Base-by-base conservation (phyloP, 768 basidiomycete genomes). In the Dioszegia aurantiaca region DNA sequence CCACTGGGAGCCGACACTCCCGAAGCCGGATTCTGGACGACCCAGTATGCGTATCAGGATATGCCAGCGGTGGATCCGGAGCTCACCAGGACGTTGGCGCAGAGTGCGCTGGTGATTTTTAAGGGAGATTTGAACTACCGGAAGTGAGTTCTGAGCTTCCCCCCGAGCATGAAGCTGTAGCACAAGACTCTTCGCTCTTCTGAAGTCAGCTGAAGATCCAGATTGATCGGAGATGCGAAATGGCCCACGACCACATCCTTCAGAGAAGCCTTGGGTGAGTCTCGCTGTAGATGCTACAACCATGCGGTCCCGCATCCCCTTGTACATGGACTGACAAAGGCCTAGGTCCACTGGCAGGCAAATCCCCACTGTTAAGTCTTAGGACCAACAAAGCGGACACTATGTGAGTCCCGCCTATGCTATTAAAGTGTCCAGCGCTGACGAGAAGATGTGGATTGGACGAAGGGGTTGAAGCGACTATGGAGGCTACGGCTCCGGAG, bases 381-480 rank as follows among this genome's bases (percentile, higher is more conserved):
- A 83, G 94, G 17, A 98, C 94, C 0, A 90, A 87, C 80, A 99
- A 99, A 76, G 94, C 94, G 0, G 92, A 97, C 70, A 91, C 95
- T 1, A 87, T 86, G 72, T 76, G 52, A 56, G 74, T 68, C 12
- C n/a, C 23, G 11, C 19, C 8, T 36, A 23, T 17, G 14, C 19
- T 26, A 48, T 16, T 56, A 14, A 30, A 24, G 44, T 16, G n/a
- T n/a, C n/a, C n/a, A n/a, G 12, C 19, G 31, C 53, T 45, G 47
- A 62, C 4, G 9, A 21, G 4, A 16, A 77, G 76, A 5, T 90
- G 89, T 24, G 94, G 90, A 0, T 80, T 99, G 2, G 78, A 82
- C 0, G 80, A 84, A 64, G 86, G 85, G 0, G 77, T 84, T 1
- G 89, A 84, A 0, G 86, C 87, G 60, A 78, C 80, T 48, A 77